These are phyloP conservation scores for Volvox africanus DNA, from an alignment of 139 green algal genomes.

Conservation along the genomic window DNA sequence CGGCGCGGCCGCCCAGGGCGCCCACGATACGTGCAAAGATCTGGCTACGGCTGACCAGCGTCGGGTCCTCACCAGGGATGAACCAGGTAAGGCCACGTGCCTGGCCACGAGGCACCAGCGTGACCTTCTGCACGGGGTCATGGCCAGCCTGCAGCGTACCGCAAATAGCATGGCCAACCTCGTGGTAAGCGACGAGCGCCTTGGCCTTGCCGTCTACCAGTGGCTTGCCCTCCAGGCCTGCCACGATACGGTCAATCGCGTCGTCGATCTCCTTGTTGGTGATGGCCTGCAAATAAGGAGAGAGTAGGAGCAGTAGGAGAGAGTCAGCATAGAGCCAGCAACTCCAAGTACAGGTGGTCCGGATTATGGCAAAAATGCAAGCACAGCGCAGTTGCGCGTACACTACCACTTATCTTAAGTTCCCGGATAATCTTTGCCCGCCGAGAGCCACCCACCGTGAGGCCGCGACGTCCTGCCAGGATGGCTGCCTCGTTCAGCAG, in stretches of 20 bases:
- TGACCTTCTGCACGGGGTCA: conserved; percentile 99
- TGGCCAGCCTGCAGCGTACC: conserved; percentile 95
- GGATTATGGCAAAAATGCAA: too few relatives aligned
- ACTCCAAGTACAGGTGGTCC: too few relatives aligned
- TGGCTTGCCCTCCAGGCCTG: conserved; percentile 98
- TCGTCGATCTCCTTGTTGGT: conserved; percentile 94
- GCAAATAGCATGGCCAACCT: conserved; percentile 97
- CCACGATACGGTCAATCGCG: conserved; percentile 96
- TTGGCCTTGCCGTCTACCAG: conserved; percentile 99
- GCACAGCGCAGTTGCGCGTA: too few relatives aligned
- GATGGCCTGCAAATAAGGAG: conserved; percentile 52
- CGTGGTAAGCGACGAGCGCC: conserved; percentile 90
- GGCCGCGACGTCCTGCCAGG: conserved; percentile 89
- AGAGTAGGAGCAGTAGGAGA: too few relatives aligned
- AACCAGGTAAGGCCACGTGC: conserved; percentile 98
- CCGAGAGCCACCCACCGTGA: conserved; percentile 55
- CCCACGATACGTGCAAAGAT: conserved; percentile 98
- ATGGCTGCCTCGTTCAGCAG: conserved; percentile 99
- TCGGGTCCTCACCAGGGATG: conserved; percentile 93
- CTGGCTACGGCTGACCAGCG: conserved; percentile 96
- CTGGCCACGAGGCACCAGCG: conserved; percentile 96
- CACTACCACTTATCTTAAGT: too few relatives aligned
- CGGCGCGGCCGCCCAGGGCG: conserved; percentile 94
- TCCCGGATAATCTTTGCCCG: too few relatives aligned
- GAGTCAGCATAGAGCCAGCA: too few relatives aligned